Evolutionary conservation across 2,329 filamentous ascomycete species (phyloP).

Genomic region (Fusarium fracticaudum): DNA sequence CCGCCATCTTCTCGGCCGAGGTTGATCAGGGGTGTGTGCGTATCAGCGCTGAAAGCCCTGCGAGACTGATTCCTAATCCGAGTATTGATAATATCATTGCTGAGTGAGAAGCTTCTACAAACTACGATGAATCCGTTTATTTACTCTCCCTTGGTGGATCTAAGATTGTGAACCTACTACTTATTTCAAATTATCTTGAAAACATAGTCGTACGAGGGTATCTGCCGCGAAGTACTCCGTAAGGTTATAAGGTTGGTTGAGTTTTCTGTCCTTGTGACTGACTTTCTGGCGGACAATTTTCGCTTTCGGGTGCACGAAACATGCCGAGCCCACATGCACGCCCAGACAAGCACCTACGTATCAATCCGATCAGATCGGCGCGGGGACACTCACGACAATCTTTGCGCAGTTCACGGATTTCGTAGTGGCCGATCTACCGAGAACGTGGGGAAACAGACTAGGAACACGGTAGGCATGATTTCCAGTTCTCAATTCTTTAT

Average conservation of each 20-base stretch:
- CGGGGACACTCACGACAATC: neutral
- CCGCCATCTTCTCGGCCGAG: conserved; percentile 25
- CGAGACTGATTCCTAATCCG: conserved; percentile 34
- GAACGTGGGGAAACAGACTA: conserved; percentile 25
- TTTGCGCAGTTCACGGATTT: conserved; percentile 15
- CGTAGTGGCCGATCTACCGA: conserved; percentile 30
- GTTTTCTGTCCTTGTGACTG: conserved; percentile 16
- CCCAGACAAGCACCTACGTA: neutral
- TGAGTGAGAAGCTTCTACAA: conserved; percentile 32
- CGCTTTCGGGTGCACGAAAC: conserved; percentile 31
- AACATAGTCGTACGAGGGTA: neutral
- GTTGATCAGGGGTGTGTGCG: conserved; percentile 5
- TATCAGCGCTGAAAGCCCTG: conserved; percentile 6
- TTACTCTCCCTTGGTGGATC: neutral
- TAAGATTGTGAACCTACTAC: neutral
- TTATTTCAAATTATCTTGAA: neutral
- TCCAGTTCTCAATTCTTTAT: neutral
- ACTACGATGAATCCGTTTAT: neutral
- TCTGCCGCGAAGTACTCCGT: neutral
- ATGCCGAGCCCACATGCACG: conserved; percentile 24
- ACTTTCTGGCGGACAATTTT: conserved; percentile 23
- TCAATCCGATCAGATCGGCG: conserved; percentile 6
- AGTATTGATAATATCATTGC: conserved; percentile 19
- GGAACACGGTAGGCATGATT: neutral
- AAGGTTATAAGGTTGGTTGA: neutral